A percentile compares a stretch with the other conserved stretches of the same genome.
Conservation (phyloP, 257 asterid genomes). For the Nicotiana tomentosiformis region DNA sequence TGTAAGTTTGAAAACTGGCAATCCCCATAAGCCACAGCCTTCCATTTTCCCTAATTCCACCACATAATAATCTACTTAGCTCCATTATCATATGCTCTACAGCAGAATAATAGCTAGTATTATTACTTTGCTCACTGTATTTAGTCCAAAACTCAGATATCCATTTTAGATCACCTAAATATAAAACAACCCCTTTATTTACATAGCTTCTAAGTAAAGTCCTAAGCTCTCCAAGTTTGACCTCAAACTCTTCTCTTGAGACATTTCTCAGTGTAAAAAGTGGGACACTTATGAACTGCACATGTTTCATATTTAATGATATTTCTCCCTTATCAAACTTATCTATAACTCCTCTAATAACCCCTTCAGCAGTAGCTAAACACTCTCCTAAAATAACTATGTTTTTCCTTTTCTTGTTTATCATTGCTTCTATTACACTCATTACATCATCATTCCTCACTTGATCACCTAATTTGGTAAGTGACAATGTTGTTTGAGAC, state of each 20-base stretch:
- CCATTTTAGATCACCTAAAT: constrained; percentile 77
- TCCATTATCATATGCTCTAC: constrained; percentile 90
- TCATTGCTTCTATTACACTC: constrained; percentile 55
- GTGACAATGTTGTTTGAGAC: not conserved
- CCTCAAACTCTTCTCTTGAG: constrained; percentile 58
- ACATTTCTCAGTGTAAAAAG: constrained; percentile 45
- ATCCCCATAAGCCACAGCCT: constrained; percentile 72
- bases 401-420: constrained; percentile 50
- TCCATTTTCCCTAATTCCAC: constrained; percentile 36
- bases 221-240: constrained; percentile 59
- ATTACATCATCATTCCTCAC: constrained; percentile 37
- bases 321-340: constrained; percentile 57
- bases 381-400: constrained; percentile 50
- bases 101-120: constrained; percentile 32
- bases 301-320: constrained; percentile 44
- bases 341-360: constrained; percentile 55
- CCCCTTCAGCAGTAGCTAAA: constrained; percentile 36
- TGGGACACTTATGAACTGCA: constrained; percentile 76
- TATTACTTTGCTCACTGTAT: constrained; percentile 31
- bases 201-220: constrained; percentile 48
- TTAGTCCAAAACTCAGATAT: constrained; percentile 70
- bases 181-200: constrained; percentile 64
- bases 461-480: constrained; percentile 8
- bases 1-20: constrained; percentile 54
- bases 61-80: constrained; percentile 55